phyloP scores from a whole-genome alignment of 1,139 yeast genomes.

The Geotrichum candidum region DNA sequence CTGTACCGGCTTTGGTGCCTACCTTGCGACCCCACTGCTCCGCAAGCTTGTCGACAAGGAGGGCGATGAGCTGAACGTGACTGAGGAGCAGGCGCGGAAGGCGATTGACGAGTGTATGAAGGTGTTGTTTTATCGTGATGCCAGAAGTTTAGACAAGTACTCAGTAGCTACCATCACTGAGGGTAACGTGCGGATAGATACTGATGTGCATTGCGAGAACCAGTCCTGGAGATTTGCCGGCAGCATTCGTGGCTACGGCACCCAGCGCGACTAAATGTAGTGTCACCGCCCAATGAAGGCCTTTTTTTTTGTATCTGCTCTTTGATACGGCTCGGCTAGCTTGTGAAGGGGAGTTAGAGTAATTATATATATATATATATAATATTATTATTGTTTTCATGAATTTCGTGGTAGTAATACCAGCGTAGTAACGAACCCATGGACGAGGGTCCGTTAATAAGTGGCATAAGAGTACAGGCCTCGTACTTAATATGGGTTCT shows the following conservation, averaged over 20 bases:
- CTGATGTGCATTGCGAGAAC: constrained; percentile 57
- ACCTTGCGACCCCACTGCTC: constrained; percentile 85
- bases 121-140: constrained; percentile 92
- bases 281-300: not conserved
- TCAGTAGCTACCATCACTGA: constrained; percentile 69
- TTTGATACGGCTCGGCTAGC: not conserved
- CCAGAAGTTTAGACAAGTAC: constrained; percentile 83
- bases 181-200: constrained; percentile 57
- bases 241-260: constrained; percentile 86
- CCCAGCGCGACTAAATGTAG: constrained; percentile 38
- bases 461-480: too few relatives aligned
- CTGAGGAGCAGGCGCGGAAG: constrained; percentile 68
- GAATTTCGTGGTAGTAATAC: not conserved
- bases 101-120: constrained; percentile 84
- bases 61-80: constrained; percentile 59
- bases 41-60: constrained; percentile 80
- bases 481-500: too few relatives aligned
- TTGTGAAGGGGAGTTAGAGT: not conserved
- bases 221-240: constrained; percentile 93
- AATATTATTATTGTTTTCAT: not conserved
- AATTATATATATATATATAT: not conserved
- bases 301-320: not conserved
- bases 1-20: constrained; percentile 96
- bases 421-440: too few relatives aligned
- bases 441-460: too few relatives aligned